A percentile compares a stretch with the other conserved stretches of the same genome.
phyloP scores from a whole-genome alignment of 1,139 yeast genomes.

The Hemisphaericaspora xylanilytica region DNA sequence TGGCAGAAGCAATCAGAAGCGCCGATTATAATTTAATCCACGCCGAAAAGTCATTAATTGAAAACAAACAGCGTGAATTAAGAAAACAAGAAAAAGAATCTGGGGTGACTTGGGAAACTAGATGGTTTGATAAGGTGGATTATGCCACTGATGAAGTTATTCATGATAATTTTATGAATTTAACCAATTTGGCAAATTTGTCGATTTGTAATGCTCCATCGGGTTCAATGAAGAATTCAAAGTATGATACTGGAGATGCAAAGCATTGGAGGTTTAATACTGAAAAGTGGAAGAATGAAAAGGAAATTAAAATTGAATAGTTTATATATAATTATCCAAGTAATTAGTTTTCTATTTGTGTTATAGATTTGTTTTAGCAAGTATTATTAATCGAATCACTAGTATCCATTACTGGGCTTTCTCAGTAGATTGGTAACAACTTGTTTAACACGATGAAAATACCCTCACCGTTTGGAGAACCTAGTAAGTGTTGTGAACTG shows the following conservation, averaged over 20 bases:
- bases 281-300: slow-evolving; percentile 1
- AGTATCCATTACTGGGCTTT: too few relatives aligned
- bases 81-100: slow-evolving; percentile 67
- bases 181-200: slow-evolving; percentile 54
- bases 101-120: slow-evolving; percentile 65
- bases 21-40: slow-evolving; percentile 76
- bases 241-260: slow-evolving; percentile 47
- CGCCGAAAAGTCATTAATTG: slow-evolving; percentile 71
- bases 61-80: slow-evolving; percentile 77
- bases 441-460: too few relatives aligned
- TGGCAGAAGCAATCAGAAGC: slow-evolving; percentile 78
- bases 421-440: too few relatives aligned
- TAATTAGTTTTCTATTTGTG: not conserved
- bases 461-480: too few relatives aligned
- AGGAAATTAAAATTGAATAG: slow-evolving; percentile 1
- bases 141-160: slow-evolving; percentile 25
- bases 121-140: slow-evolving; percentile 72
- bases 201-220: slow-evolving; percentile 66
- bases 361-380: not conserved
- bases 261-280: slow-evolving; percentile 68
- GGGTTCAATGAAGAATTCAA: slow-evolving; percentile 55
- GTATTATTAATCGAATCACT: not conserved
- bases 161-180: slow-evolving; percentile 46
- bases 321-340: not conserved
- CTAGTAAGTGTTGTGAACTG: too few relatives aligned